Conservation (phyloP, 1,284 basidiomycete species). For the Trametes pubescens region DNA sequence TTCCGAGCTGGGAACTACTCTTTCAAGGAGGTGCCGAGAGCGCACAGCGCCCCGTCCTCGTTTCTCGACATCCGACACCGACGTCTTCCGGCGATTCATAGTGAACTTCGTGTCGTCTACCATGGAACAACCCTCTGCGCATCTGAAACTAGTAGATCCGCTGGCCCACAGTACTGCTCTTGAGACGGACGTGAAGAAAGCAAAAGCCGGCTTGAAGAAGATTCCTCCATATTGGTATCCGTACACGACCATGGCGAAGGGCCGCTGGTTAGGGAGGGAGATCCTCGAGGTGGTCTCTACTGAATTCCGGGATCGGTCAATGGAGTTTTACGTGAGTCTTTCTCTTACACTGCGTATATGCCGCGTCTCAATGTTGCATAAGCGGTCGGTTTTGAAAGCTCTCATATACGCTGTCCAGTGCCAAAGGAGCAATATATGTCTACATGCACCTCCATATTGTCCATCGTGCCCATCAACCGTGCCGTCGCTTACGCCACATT, state of each 20-base stretch:
- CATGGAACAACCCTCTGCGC: constrained; percentile 3
- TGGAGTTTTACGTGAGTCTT: constrained; percentile 89
- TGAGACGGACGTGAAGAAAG: neutral
- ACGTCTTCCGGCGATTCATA: constrained; percentile 34
- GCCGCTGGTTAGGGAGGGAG: constrained; percentile 87
- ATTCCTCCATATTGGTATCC: constrained; percentile 84
- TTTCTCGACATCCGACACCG: constrained; percentile 30
- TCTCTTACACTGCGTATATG: neutral
- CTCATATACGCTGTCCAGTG: too few relatives aligned
- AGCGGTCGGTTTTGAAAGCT: constrained; percentile 8
- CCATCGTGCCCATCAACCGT: neutral
- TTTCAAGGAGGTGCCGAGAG: constrained; percentile 28
- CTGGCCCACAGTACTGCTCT: neutral
- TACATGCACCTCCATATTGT: neutral
- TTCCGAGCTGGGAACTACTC: constrained; percentile 21
- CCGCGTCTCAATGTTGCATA: constrained; percentile 27
- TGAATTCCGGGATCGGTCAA: constrained; percentile 89
- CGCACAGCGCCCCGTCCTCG: constrained; percentile 29
- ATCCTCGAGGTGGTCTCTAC: constrained; percentile 88
- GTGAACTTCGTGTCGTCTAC: constrained; percentile 33
- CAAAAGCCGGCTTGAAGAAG: constrained; percentile 64
- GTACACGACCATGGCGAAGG: constrained; percentile 92
- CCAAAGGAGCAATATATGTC: too few relatives aligned
- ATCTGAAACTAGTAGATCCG: neutral
- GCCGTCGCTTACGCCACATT: constrained; percentile 8